Conservation (phyloP, 495 filamentous ascomycete genomes). For the Umbilicaria muhlenbergii region DNA sequence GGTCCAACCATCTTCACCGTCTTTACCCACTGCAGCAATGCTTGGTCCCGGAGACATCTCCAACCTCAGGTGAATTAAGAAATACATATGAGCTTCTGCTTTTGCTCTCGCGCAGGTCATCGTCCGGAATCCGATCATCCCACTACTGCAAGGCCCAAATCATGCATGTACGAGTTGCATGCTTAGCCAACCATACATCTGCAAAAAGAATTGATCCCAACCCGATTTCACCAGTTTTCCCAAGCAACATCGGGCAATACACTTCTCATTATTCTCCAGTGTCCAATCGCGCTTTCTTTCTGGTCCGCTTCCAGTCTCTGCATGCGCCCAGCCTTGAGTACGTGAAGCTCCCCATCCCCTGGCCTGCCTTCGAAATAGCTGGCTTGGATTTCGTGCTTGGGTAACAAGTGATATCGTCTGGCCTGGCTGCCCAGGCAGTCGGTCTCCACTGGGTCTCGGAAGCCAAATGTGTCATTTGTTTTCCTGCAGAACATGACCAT, state of each 20-base stretch:
- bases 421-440: conserved; percentile 63
- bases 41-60: no score
- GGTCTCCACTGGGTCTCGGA: conserved; percentile 45
- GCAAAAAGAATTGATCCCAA: no score
- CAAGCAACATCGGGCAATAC: conserved; percentile 68
- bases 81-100: no score
- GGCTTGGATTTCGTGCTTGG: conserved; percentile 54
- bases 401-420: conserved; percentile 51
- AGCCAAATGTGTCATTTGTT: conserved; percentile 31
- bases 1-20: no score
- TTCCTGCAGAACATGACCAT: conserved; percentile 55
- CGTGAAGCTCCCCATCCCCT: conserved; percentile 19
- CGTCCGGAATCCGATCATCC: no score
- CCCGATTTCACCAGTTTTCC: conserved; percentile 60
- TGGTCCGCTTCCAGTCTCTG: conserved; percentile 51
- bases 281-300: conserved; percentile 55
- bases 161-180: no score
- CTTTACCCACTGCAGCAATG: no score
- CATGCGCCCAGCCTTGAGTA: conserved; percentile 41
- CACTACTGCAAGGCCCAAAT: no score
- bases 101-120: no score
- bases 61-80: no score
- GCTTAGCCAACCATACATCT: no score
- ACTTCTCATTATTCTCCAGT: conserved; percentile 83
- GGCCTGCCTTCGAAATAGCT: conserved; percentile 26